Conservation (phyloP, 495 filamentous ascomycete genomes). For the Wilcoxina mikolae region DNA sequence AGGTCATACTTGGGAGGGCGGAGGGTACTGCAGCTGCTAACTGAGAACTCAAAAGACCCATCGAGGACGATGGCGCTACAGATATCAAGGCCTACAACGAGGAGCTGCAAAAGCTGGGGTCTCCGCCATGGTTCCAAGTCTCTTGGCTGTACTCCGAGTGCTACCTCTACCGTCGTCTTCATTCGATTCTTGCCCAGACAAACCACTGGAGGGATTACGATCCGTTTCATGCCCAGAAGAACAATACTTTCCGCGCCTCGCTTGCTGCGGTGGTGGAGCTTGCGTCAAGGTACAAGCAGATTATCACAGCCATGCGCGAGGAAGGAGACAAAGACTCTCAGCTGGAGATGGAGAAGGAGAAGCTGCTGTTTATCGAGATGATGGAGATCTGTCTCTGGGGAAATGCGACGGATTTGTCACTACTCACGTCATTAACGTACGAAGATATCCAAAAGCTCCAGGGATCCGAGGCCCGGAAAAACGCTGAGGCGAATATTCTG, state of each 20-base stretch:
- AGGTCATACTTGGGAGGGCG: neutral
- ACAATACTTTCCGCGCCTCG: slow-evolving; percentile 82
- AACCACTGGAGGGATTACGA: slow-evolving; percentile 84
- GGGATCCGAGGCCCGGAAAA: slow-evolving; percentile 68
- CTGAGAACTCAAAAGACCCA: slow-evolving; percentile 39
- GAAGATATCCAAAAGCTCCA: slow-evolving; percentile 95
- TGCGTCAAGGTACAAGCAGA: slow-evolving; percentile 50
- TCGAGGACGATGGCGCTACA: slow-evolving; percentile 62
- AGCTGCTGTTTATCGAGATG: slow-evolving; percentile 76
- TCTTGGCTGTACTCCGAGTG: slow-evolving; percentile 88
- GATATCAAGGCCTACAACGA: slow-evolving; percentile 76
- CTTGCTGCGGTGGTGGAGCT: slow-evolving; percentile 83
- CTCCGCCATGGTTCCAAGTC: slow-evolving; percentile 63
- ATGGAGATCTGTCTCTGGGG: slow-evolving; percentile 96
- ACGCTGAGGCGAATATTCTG: slow-evolving; percentile 74
- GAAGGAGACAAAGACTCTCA: slow-evolving; percentile 34
- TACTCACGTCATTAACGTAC: slow-evolving; percentile 78
- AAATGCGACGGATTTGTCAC: slow-evolving; percentile 87
- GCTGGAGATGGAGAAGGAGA: slow-evolving; percentile 46
- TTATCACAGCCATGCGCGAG: slow-evolving; percentile 30
- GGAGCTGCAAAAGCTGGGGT: slow-evolving; percentile 61
- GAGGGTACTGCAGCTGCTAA: neutral
- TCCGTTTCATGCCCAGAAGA: slow-evolving; percentile 81
- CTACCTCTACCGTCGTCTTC: slow-evolving; percentile 62
- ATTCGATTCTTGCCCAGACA: slow-evolving; percentile 35